Evolutionary conservation across 1,284 basidiomycete species (phyloP), one percentile per base, ranked within the genome.

Genomic region (Apiotrichum veenhuisii): DNA sequence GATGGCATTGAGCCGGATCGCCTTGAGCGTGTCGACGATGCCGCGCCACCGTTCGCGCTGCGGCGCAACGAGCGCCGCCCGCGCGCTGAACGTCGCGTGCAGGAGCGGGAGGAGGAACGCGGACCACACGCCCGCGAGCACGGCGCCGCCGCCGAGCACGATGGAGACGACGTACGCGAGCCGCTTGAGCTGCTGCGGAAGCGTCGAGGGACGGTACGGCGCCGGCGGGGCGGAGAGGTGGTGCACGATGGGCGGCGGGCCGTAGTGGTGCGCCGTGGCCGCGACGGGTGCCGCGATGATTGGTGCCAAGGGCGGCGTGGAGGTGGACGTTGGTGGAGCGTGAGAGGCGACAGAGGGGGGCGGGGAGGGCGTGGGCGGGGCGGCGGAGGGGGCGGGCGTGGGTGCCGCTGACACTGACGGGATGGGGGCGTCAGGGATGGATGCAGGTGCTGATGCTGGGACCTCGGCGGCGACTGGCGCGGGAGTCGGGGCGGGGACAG

Each of bases 71-170:
- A 77, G 43, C 5, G 69, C 74, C 44, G 67, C 62, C 26, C 75
- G 57, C 5, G 76, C 76, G 0, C 69, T 69, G 58, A 73, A 76
- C 10, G 66, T 67, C 5, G 75, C 68, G 51, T 76, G 74, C 17
- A 77, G 59, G 1, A 75, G 65, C 1, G 76, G 76, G 0, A 77
- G 63, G 34, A 77, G 57, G 61, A 75, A 71, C 20, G 56, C 58
- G 18, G 68, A 71, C 70, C 74, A 77, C 47, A 73, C 57, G 3
- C 63, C 63, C 0, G 71, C 69, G 22, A 72, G 43, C 11, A 70
- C 45, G 2, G 70, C 68, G 12, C 68, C 63, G 14, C 68, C 58
- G 20, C 74, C 74, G 1, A 77, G 56, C 18, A 72, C 50, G 33
- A 77, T 42, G 9, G 71, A 71, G 41, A 76, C 64, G 48, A 77